Percentiles rank a stretch among this genome's conserved stretches.
Conservation (phyloP, 176 grass and related monocot genomes). For the Eremochloa ophiuroides region DNA sequence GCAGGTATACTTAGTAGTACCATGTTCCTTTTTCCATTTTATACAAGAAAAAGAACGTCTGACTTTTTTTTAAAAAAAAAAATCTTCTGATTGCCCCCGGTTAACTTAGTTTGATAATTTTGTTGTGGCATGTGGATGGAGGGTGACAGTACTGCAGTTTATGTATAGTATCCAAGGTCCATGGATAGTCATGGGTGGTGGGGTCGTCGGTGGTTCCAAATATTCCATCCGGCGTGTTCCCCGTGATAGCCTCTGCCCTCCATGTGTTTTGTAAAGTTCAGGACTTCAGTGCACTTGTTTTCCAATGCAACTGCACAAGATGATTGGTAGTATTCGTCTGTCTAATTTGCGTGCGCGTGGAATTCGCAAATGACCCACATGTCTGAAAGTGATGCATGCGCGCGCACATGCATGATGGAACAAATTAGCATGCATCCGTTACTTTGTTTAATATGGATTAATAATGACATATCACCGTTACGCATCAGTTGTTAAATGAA, state of each 20-base stretch:
- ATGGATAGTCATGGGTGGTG: background rate
- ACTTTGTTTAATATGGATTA: background rate
- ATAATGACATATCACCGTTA: background rate
- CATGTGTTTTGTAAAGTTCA: background rate
- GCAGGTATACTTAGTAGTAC: background rate
- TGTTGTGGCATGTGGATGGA: slow-evolving; percentile 6
- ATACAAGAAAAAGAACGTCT: no score
- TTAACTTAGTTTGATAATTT: background rate
- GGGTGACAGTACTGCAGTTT: background rate
- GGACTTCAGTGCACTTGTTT: background rate
- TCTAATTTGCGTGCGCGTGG: background rate
- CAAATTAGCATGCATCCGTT: background rate
- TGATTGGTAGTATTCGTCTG: background rate
- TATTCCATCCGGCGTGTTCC: background rate
- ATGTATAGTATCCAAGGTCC: background rate
- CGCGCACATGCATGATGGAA: background rate
- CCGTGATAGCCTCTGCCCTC: background rate
- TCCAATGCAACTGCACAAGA: background rate
- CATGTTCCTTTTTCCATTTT: background rate
- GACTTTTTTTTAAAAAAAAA: background rate
- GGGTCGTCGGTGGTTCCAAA: background rate
- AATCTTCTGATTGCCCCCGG: no score
- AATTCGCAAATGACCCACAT: background rate
- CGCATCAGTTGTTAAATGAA: background rate
- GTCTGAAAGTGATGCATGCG: background rate